Conservation (phyloP, 2,329 filamentous ascomycete species). For the Pseudocercospora fuligena region DNA sequence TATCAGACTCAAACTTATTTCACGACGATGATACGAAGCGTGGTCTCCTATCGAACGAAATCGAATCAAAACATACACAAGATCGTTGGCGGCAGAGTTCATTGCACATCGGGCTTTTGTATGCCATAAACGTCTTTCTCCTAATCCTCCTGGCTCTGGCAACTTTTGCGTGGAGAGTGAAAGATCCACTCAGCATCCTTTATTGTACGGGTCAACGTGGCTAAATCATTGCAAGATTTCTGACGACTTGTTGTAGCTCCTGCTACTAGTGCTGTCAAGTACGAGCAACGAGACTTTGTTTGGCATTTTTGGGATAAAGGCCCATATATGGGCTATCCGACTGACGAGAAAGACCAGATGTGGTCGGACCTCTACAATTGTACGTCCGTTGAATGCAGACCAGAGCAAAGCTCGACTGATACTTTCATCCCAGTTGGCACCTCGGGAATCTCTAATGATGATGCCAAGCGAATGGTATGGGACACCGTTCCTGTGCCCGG, state of each 20-base stretch:
- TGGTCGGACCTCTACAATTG: conserved; percentile 1
- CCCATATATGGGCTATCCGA: conserved; percentile 6
- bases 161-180: background rate
- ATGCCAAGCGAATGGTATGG: background rate
- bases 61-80: background rate
- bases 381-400: background rate
- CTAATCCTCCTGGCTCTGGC: background rate
- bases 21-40: background rate
- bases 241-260: background rate
- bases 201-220: background rate
- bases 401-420: background rate
- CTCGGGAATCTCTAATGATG: background rate
- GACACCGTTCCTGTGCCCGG: background rate
- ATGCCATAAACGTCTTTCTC: background rate
- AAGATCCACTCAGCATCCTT: background rate
- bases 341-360: background rate
- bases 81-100: background rate
- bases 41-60: background rate
- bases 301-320: background rate
- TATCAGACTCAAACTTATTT: background rate
- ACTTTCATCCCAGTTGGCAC: background rate
- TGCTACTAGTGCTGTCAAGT: background rate
- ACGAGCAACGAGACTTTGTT: background rate
- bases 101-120: background rate
- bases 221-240: background rate